A percentile compares a stretch with the other conserved stretches of the same genome.
Conservation (phyloP, 2,329 filamentous ascomycete species). For the Penicillium frequentans region DNA sequence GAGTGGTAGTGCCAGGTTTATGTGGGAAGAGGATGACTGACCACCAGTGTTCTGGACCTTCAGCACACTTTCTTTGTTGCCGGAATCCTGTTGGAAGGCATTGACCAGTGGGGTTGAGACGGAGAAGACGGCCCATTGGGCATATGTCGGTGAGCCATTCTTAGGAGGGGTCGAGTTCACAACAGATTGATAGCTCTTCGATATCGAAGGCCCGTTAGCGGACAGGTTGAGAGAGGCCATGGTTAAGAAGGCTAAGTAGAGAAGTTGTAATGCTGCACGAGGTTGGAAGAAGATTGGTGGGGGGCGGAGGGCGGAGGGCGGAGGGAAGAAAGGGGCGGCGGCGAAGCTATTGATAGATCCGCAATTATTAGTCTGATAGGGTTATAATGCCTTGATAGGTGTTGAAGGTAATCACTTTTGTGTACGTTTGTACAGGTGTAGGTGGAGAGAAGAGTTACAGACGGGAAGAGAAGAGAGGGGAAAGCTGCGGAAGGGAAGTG, state of each 20-base stretch:
- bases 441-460: background rate
- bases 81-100: constrained; percentile 81
- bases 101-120: constrained; percentile 90
- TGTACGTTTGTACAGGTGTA: background rate
- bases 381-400: background rate
- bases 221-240: constrained; percentile 80
- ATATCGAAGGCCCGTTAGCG: constrained; percentile 75
- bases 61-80: constrained; percentile 86
- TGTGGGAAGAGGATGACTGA: constrained; percentile 42
- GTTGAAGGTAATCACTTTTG: background rate
- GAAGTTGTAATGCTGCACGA: background rate
- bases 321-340: background rate
- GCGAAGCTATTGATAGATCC: background rate
- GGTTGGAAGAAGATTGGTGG: constrained; percentile 1
- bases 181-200: constrained; percentile 70
- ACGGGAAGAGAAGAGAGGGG: background rate
- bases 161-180: constrained; percentile 60
- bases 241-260: background rate
- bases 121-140: constrained; percentile 90
- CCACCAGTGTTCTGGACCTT: constrained; percentile 92
- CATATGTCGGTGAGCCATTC: constrained; percentile 74
- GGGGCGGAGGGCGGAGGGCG: background rate
- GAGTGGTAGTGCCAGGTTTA: background rate
- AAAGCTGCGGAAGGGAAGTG: background rate
- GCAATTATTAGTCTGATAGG: background rate